Conservation (phyloP, 1,284 basidiomycete species). For the Irpex sp. region DNA sequence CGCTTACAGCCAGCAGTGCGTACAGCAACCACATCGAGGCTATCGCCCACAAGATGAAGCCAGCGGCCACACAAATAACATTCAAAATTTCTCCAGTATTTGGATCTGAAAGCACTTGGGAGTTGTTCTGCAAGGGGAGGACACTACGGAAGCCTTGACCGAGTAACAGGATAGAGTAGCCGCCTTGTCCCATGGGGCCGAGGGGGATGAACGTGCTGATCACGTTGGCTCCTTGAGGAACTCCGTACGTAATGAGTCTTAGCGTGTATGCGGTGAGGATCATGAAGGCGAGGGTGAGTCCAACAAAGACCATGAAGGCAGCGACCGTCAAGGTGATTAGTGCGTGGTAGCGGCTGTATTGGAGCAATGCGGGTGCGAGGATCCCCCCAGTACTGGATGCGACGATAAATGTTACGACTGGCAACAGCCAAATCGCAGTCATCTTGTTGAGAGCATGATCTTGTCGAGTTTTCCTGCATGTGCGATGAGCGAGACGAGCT, state of each 20-base stretch:
- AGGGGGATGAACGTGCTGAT: constrained; percentile 28
- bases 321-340: constrained; percentile 45
- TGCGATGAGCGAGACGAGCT: background rate
- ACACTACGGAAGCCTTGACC: constrained; percentile 39
- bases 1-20: constrained; percentile 31
- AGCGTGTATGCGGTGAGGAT: constrained; percentile 42
- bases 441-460: constrained; percentile 43
- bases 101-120: constrained; percentile 23
- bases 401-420: constrained; percentile 61
- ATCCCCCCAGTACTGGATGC: constrained; percentile 55
- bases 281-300: constrained; percentile 46
- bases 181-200: constrained; percentile 41
- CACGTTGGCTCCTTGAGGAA: constrained; percentile 25
- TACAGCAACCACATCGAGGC: constrained; percentile 42
- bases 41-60: constrained; percentile 42
- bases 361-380: constrained; percentile 38
- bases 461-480: constrained; percentile 49
- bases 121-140: constrained; percentile 28
- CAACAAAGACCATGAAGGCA: constrained; percentile 47
- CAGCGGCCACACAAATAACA: constrained; percentile 33
- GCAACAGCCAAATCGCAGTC: constrained; percentile 56
- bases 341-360: constrained; percentile 37
- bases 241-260: constrained; percentile 39
- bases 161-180: constrained; percentile 52
- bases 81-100: constrained; percentile 33